phyloP scores from a whole-genome alignment of 2,329 filamentous ascomycete genomes.

The Monilinia aucupariae region DNA sequence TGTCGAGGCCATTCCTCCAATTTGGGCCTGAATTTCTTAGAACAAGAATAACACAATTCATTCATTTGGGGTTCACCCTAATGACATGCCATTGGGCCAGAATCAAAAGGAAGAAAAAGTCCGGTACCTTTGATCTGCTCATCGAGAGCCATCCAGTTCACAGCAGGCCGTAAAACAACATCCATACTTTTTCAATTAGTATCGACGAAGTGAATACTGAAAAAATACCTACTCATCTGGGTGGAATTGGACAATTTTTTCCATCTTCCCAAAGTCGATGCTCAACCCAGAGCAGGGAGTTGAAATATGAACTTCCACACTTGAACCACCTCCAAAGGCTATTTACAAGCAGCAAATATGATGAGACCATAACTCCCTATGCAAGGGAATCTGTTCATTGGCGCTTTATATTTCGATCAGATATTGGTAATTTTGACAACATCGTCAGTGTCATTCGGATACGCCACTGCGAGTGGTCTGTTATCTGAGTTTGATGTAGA shows the following conservation, averaged over 20 bases:
- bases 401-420: slow-evolving; percentile 71
- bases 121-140: slow-evolving; percentile 60
- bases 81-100: slow-evolving; percentile 44
- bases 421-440: slow-evolving; percentile 59
- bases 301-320: slow-evolving; percentile 46
- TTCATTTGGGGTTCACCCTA: too few relatives aligned
- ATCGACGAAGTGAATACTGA: too few relatives aligned
- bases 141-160: slow-evolving; percentile 85
- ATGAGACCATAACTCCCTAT: neutral
- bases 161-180: slow-evolving; percentile 80
- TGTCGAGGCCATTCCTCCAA: slow-evolving; percentile 77
- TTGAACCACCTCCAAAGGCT: neutral
- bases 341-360: neutral
- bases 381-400: slow-evolving; percentile 55
- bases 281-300: slow-evolving; percentile 80
- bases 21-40: slow-evolving; percentile 49
- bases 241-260: slow-evolving; percentile 71
- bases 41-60: neutral
- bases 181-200: slow-evolving; percentile 54
- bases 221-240: slow-evolving; percentile 54
- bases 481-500: slow-evolving; percentile 52
- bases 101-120: slow-evolving; percentile 86
- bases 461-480: slow-evolving; percentile 57
- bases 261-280: slow-evolving; percentile 84
- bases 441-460: slow-evolving; percentile 55